These are phyloP conservation scores for Solanum peruvianum DNA, from an alignment of 257 asterid genomes.

Conservation along the genomic window DNA sequence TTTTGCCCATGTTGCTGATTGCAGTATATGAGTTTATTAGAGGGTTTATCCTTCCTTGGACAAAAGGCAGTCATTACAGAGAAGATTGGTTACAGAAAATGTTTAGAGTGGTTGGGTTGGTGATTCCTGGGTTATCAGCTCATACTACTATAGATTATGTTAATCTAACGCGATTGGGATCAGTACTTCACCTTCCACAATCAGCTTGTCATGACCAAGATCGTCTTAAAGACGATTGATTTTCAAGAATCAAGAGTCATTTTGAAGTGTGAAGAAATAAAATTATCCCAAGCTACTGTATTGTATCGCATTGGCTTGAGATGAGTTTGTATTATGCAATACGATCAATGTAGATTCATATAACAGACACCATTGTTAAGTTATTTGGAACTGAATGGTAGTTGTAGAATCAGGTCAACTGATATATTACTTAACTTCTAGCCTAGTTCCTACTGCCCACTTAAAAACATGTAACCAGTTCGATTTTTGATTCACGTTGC, in stretches of 20 bases:
- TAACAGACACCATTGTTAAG: background rate
- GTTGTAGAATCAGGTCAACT: background rate
- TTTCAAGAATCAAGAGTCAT: background rate
- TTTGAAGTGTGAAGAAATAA: background rate
- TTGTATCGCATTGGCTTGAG: background rate
- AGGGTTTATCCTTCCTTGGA: constrained; percentile 36
- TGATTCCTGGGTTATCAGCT: constrained; percentile 39
- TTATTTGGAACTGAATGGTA: background rate
- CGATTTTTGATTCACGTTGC: background rate
- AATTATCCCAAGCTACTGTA: background rate
- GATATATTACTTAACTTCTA: background rate
- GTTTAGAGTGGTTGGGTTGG: constrained; percentile 26
- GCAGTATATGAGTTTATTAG: constrained; percentile 44
- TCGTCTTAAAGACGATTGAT: background rate
- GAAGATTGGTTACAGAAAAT: constrained; percentile 36
- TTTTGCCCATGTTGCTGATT: constrained; percentile 34
- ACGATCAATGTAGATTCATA: background rate
- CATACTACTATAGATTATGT: constrained; percentile 52
- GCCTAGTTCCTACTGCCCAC: background rate
- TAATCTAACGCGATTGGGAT: constrained; percentile 42
- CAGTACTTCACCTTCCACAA: background rate
- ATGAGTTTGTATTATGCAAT: background rate
- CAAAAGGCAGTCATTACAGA: constrained; percentile 30
- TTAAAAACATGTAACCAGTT: background rate
- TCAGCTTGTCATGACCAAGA: background rate